phyloP scores from a whole-genome alignment of 192 early-diverging fungal species.

The Chytriomyces sp. region DNA sequence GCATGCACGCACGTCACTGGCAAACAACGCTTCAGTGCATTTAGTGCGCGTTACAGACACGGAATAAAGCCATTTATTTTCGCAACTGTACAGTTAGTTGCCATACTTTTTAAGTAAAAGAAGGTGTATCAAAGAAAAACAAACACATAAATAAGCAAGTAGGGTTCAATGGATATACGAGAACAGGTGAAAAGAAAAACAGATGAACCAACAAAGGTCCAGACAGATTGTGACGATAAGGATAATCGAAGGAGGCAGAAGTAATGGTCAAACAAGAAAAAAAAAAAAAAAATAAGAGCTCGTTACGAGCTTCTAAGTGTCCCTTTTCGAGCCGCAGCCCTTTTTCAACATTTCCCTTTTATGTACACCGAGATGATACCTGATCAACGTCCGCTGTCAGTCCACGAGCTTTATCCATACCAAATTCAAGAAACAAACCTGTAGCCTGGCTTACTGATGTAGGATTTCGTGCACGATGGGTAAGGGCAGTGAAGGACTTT shows the following conservation, averaged over 20 bases:
- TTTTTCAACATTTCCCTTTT: neutral
- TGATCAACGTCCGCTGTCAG: neutral
- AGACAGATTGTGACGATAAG: neutral
- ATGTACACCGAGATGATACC: slow-evolving; percentile 16
- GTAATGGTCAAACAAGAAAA: neutral
- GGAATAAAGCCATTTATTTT: too few relatives aligned
- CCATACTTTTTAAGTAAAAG: too few relatives aligned
- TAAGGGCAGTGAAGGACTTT: neutral
- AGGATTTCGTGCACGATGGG: neutral
- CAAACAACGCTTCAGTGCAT: too few relatives aligned
- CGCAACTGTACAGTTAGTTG: too few relatives aligned
- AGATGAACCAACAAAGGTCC: neutral
- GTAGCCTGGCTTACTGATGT: slow-evolving; percentile 3
- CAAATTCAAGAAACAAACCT: neutral
- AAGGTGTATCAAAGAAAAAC: too few relatives aligned
- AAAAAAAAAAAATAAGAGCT: neutral
- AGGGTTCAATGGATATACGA: neutral
- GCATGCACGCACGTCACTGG: too few relatives aligned
- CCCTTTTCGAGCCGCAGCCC: neutral
- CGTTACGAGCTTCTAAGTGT: neutral
- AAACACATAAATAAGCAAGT: neutral
- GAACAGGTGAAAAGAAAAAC: neutral
- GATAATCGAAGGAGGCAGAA: neutral
- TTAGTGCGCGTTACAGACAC: too few relatives aligned
- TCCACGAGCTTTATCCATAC: neutral